Conservation (phyloP, 352 stramenopile genomes). For the Pythium dissimile region DNA sequence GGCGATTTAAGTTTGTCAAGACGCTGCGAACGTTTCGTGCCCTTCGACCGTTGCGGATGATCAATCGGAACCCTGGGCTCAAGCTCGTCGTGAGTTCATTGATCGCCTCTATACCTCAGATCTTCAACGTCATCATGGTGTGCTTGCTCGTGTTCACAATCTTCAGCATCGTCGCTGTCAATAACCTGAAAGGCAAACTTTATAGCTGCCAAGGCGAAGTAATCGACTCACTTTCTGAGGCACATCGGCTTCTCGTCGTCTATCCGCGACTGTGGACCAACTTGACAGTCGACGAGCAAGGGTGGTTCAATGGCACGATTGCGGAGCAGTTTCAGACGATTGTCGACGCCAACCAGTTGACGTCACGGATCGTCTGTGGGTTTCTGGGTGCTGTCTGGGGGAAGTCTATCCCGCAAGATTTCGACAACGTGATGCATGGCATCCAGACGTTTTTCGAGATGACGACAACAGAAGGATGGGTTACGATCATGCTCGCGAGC, state of each 20-base stretch:
- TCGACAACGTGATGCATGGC: conserved; percentile 71
- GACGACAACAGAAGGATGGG: conserved; percentile 87
- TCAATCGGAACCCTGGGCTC: conserved; percentile 68
- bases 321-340: neutral
- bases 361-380: conserved; percentile 40
- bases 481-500: conserved; percentile 81
- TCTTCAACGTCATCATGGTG: conserved; percentile 78
- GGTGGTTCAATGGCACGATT: conserved; percentile 34
- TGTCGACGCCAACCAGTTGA: conserved; percentile 9
- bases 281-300: conserved; percentile 32
- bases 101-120: conserved; percentile 71
- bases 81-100: conserved; percentile 88
- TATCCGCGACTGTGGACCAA: conserved; percentile 44
- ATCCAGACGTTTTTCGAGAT: conserved; percentile 87
- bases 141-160: conserved; percentile 85
- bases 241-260: conserved; percentile 37
- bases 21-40: conserved; percentile 61
- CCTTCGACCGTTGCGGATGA: conserved; percentile 74
- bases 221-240: conserved; percentile 34
- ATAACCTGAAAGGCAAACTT: conserved; percentile 89
- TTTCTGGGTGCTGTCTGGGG: conserved; percentile 37
- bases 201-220: conserved; percentile 47
- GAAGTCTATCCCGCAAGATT: conserved; percentile 59
- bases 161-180: conserved; percentile 91
- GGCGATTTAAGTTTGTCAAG: conserved; percentile 34